Base-by-base conservation (phyloP, 495 filamentous ascomycete genomes). In the Xylaria cubensis region DNA sequence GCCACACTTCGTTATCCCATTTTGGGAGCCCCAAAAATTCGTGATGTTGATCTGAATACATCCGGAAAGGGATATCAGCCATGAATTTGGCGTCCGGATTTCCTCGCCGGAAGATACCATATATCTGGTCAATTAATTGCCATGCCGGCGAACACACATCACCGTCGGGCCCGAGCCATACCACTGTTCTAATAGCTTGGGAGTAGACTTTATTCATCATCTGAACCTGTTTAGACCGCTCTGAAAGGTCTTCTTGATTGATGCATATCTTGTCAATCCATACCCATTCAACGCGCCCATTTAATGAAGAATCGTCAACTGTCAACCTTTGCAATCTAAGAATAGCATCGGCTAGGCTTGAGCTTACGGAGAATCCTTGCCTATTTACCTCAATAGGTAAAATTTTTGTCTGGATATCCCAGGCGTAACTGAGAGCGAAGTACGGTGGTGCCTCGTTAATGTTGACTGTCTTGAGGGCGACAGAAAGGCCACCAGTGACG, bases 201-300 rank as follows among this genome's bases (percentile, higher is more conserved):
- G 56, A 61, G 56, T 61, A 61, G 3, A 61, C 39, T 39, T 6
- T 19, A n/a, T 9, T 17, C 4, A 61, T 61, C 0, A 19, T 0
- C 32, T 39, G 29, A 21, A 61, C 56, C 19, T 61, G 56, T 32
- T 61, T 17, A 10, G 56, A 61, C 12, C 56, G 13, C 19, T 61
- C 32, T 8, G 56, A 61, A 4, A 61, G 4, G n/a, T 39, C 56
- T 3, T 39, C 13, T n/a, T 61, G 56, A 21, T 61, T 61, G 13
- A 61, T 61, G 56, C 56, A 39, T 17, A 61, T 61, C 10, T 39
- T 5, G 6, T 61, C 56, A 34, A 58, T 19, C 55, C 55, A 58
- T 29, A 58, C 55, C 55, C 55, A 58, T 32, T 32, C 26, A 5
- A 7, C 55, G 1, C 56, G 10, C 0, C 0, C 19, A 17, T 29